These are phyloP conservation scores for Hura crepitans DNA, from an alignment of 441 rosid genomes.

Conservation along the genomic window DNA sequence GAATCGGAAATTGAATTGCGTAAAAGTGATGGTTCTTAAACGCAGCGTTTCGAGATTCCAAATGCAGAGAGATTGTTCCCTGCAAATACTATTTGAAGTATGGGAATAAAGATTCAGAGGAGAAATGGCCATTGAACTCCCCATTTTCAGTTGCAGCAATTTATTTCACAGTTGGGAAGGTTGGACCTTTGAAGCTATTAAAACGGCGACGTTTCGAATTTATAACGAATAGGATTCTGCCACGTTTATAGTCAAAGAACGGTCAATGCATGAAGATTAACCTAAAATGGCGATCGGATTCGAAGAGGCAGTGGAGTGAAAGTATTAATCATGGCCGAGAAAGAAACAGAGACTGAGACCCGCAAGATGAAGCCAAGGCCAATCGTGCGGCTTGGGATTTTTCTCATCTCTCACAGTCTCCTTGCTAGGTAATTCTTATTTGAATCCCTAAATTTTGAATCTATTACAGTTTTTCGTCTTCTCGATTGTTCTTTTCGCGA, in stretches of 20 bases:
- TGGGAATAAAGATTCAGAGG: neutral
- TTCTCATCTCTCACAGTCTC: slow-evolving; percentile 70
- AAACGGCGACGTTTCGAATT: too few species aligned
- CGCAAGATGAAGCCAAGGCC: slow-evolving; percentile 57
- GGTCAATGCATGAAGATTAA: neutral
- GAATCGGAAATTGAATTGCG: slow-evolving; percentile 8
- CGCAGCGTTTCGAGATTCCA: neutral
- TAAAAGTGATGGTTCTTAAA: neutral
- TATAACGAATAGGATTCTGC: too few species aligned
- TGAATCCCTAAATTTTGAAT: neutral
- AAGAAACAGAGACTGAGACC: slow-evolving; percentile 25
- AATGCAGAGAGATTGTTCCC: neutral
- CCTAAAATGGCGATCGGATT: neutral
- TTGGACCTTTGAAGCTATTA: too few species aligned
- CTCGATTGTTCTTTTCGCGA: neutral
- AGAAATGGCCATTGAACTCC: neutral
- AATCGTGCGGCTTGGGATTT: slow-evolving; percentile 67
- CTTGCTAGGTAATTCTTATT: slow-evolving; percentile 48
- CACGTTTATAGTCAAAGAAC: too few species aligned
- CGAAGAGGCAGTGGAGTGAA: neutral
- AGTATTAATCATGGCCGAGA: neutral
- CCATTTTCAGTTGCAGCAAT: too few species aligned
- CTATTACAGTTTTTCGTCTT: neutral
- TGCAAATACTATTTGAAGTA: neutral
- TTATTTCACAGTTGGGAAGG: too few species aligned